Evolutionary conservation across 2,329 filamentous ascomycete genomes (phyloP).

Genomic region (Epichloe amarillans): DNA sequence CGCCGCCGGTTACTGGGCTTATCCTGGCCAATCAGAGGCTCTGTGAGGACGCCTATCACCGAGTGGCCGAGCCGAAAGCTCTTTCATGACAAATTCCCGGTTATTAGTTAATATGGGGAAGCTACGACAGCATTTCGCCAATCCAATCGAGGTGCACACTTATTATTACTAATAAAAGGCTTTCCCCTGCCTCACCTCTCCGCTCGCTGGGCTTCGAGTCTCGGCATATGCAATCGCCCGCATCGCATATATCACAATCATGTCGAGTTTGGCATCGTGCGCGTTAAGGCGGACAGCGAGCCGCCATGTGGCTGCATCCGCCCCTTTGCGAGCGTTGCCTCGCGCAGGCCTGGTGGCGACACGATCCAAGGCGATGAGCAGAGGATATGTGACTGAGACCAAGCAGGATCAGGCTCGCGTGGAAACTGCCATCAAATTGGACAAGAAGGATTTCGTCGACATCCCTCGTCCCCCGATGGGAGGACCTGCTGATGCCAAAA

Average conservation of each 20-base stretch:
- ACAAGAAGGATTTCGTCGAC: slow-evolving; percentile 69
- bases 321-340: slow-evolving; percentile 16
- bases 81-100: slow-evolving; percentile 20
- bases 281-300: slow-evolving; percentile 60
- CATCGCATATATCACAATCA: slow-evolving; percentile 20
- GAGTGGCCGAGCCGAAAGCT: slow-evolving; percentile 21
- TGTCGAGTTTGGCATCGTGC: slow-evolving; percentile 54
- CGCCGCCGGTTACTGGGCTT: neutral
- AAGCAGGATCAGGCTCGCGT: slow-evolving; percentile 71
- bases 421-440: slow-evolving; percentile 73
- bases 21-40: slow-evolving; percentile 18
- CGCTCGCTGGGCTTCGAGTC: slow-evolving; percentile 7
- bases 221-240: slow-evolving; percentile 10
- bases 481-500: slow-evolving; percentile 35
- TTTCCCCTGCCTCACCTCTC: slow-evolving; percentile 5
- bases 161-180: neutral
- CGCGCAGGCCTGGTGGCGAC: slow-evolving; percentile 17
- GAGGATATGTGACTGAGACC: slow-evolving; percentile 74
- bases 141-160: neutral
- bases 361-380: slow-evolving; percentile 20
- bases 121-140: neutral
- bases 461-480: slow-evolving; percentile 24
- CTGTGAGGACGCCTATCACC: slow-evolving; percentile 19
- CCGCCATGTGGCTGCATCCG: slow-evolving; percentile 30
- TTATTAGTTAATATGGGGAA: slow-evolving; percentile 9